A percentile compares a stretch with the other conserved stretches of the same genome.
Evolutionary conservation across 2,329 filamentous ascomycete species (phyloP).

Genomic region (Aspergillus flavus): DNA sequence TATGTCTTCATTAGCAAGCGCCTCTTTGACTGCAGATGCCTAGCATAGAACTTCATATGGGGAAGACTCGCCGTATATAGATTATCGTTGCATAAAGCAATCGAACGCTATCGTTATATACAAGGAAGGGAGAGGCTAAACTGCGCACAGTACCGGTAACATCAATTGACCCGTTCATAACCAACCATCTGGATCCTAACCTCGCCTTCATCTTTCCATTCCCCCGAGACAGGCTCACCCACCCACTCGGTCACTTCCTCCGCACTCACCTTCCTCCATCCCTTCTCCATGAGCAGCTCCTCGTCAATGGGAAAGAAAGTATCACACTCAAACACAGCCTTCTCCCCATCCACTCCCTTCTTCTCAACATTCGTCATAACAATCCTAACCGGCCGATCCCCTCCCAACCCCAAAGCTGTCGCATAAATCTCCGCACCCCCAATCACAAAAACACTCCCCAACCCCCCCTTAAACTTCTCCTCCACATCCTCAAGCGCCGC

Average conservation of each 20-base stretch:
- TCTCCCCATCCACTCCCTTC: slow-evolving; percentile 21
- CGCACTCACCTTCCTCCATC: slow-evolving; percentile 37
- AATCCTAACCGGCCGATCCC: slow-evolving; percentile 32
- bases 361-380: slow-evolving; percentile 45
- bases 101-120: background rate
- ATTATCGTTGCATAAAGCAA: slow-evolving; percentile 1
- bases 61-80: background rate
- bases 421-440: slow-evolving; percentile 86
- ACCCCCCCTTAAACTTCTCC: slow-evolving; percentile 24
- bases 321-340: slow-evolving; percentile 47
- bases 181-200: slow-evolving; percentile 53
- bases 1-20: slow-evolving; percentile 1
- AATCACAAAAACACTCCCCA: slow-evolving; percentile 77
- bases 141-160: background rate
- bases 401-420: slow-evolving; percentile 58
- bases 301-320: slow-evolving; percentile 50
- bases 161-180: slow-evolving; percentile 38
- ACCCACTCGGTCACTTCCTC: slow-evolving; percentile 46
- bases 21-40: background rate
- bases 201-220: slow-evolving; percentile 53
- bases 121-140: background rate
- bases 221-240: slow-evolving; percentile 42
- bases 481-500: slow-evolving; percentile 54
- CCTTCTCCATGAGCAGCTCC: slow-evolving; percentile 30
- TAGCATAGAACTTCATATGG: background rate